phyloP scores from a whole-genome alignment of 2,329 filamentous ascomycete species.

The Neonectria punicea region DNA sequence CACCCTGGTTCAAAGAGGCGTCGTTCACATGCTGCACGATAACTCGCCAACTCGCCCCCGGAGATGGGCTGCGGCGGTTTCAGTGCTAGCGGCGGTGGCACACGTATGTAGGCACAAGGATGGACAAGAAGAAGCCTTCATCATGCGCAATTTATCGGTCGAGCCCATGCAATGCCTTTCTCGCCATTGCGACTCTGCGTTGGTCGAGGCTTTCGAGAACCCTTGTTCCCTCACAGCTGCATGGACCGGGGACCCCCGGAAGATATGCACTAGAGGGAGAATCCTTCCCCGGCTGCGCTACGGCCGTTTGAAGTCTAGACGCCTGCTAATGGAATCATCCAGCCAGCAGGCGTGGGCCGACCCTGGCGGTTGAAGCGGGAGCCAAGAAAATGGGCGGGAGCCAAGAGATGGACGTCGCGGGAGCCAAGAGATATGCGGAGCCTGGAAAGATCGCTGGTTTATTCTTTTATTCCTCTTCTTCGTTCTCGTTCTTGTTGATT shows the following conservation, averaged over 20 bases:
- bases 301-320: conserved; percentile 21
- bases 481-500: neutral
- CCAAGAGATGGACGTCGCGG: neutral
- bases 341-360: neutral
- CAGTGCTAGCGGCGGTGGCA: conserved; percentile 14
- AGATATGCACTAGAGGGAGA: conserved; percentile 16
- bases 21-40: conserved; percentile 13
- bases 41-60: neutral
- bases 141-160: conserved; percentile 22
- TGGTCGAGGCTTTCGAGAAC: conserved; percentile 12
- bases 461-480: too few species aligned
- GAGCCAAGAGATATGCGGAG: neutral
- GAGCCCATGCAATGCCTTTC: neutral
- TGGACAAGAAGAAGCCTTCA: neutral
- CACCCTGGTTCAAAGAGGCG: conserved; percentile 5
- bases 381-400: conserved; percentile 16
- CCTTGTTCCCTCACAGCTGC: conserved; percentile 15
- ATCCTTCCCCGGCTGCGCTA: conserved; percentile 9
- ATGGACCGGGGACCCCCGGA: conserved; percentile 12
- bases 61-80: conserved; percentile 6
- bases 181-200: conserved; percentile 5
- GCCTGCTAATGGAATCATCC: neutral
- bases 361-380: conserved; percentile 21
- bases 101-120: conserved; percentile 1
- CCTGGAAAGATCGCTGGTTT: too few species aligned